These are phyloP conservation scores for Dothidotthia symphoricarpi DNA, from an alignment of 2,329 filamentous ascomycete species.

Conservation along the genomic window DNA sequence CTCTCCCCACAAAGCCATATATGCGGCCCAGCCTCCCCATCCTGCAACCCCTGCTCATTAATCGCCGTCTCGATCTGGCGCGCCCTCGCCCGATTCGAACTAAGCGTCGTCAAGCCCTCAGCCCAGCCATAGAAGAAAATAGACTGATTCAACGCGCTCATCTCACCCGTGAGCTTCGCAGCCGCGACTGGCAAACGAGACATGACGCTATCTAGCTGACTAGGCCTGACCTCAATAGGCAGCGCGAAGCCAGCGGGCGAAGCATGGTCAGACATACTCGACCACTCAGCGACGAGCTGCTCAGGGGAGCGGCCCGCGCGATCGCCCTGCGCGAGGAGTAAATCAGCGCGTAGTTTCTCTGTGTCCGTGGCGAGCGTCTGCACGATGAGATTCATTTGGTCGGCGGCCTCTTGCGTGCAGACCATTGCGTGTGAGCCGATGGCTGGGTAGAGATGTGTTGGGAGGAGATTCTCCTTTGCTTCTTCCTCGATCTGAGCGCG, in stretches of 20 bases:
- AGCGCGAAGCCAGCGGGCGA: constrained; percentile 58
- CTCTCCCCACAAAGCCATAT: constrained; percentile 66
- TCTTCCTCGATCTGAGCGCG: constrained; percentile 65
- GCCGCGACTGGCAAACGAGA: constrained; percentile 48
- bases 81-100: constrained; percentile 66
- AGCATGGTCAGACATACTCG: constrained; percentile 53
- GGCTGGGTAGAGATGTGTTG: constrained; percentile 62
- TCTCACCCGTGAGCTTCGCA: constrained; percentile 45
- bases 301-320: constrained; percentile 8
- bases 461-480: constrained; percentile 58
- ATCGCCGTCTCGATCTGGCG: constrained; percentile 63
- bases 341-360: constrained; percentile 54
- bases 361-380: constrained; percentile 40
- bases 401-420: constrained; percentile 65
- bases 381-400: constrained; percentile 56
- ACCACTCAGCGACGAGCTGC: constrained; percentile 25
- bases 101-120: constrained; percentile 62
- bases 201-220: constrained; percentile 43
- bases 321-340: constrained; percentile 55
- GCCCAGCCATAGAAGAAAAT: constrained; percentile 74
- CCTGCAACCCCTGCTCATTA: constrained; percentile 50
- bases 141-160: constrained; percentile 64
- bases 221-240: constrained; percentile 57
- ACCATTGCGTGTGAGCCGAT: constrained; percentile 58
- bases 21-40: constrained; percentile 58